Evolutionary conservation across 2,329 filamentous ascomycete species (phyloP), one percentile per base, ranked within the genome.

Genomic region (Exophiala sp.): DNA sequence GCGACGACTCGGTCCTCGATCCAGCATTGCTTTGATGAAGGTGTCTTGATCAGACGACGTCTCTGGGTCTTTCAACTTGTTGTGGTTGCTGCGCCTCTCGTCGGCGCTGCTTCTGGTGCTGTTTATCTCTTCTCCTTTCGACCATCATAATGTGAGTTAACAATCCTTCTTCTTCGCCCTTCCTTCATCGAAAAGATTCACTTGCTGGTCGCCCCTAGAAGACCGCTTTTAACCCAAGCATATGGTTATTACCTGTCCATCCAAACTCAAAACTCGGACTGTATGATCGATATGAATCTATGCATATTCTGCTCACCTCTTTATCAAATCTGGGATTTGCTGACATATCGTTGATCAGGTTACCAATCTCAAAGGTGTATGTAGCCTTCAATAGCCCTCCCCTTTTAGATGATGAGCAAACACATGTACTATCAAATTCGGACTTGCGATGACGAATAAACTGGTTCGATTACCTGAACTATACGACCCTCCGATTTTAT

Each of bases 211-310:
- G 80, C 80, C 80, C 80, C 80, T 82, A 82, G 3, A 18, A 18
- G 16, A 2, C 16, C 3, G 16, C 16, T 18, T 18, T 3, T 18
- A 18, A 18, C 16, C 78, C 69, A 72, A 54, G 48, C 38, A 38
- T 63, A 68, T 82, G 80, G 78, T 81, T 79, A 82, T 75, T 76
- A 80, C 78, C 76, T 78, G 79, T 82, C 78, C 73, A 69, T 4
- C 24, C 24, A 54, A 75, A 76, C 79, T 79, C 82, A 82, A 82
- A 57, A 53, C 42, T 40, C 76, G 77, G 78, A 82, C 78, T 70
- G 69, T 71, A 78, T 81, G 78, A 81, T 40, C 9, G n/a, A 39
- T 32, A 36, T 35, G 47, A 50, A 47, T 14, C 48, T 45, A 47
- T 20, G 8, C 41, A 33, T 2, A 34, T 36, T 16, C 6, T 9